Conservation (phyloP, 2,329 filamentous ascomycete genomes). For the Lecanosticta acicola region DNA sequence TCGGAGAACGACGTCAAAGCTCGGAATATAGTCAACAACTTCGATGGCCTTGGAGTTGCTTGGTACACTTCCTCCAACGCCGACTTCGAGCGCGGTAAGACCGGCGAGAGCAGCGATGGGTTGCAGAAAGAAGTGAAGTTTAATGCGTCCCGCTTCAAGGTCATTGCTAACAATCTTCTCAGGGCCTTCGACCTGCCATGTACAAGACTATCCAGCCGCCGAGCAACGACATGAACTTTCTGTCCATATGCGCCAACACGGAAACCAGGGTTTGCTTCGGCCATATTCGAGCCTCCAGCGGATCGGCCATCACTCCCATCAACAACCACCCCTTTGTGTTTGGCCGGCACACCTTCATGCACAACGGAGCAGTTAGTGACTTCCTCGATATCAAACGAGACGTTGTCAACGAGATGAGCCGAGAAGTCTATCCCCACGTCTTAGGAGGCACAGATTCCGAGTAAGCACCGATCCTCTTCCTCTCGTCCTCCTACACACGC, state of each 20-base stretch:
- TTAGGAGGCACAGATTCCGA: conserved; percentile 51
- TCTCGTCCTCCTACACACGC: conserved; percentile 19
- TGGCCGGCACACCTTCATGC: conserved; percentile 51
- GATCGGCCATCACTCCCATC: conserved; percentile 44
- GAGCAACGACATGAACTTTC: conserved; percentile 51
- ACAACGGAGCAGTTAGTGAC: conserved; percentile 49
- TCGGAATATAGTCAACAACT: conserved; percentile 50
- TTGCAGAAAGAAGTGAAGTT: conserved; percentile 26
- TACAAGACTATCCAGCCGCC: conserved; percentile 51
- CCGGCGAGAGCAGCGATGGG: conserved; percentile 24
- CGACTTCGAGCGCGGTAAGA: conserved; percentile 34
- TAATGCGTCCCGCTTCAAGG: conserved; percentile 1
- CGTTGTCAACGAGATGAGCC: conserved; percentile 41
- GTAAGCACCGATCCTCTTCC: conserved; percentile 5
- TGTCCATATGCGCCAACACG: conserved; percentile 48
- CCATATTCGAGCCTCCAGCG: conserved; percentile 49
- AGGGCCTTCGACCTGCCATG: conserved; percentile 41
- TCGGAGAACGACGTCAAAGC: conserved; percentile 43
- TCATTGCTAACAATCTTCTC: too few relatives aligned
- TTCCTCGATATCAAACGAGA: conserved; percentile 45
- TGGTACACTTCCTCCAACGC: conserved; percentile 48
- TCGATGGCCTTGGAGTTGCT: conserved; percentile 51
- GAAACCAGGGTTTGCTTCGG: conserved; percentile 47
- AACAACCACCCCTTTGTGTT: conserved; percentile 54
- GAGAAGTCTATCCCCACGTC: conserved; percentile 46